A percentile compares a stretch with the other conserved stretches of the same genome.
Evolutionary conservation across 345 rosid species (phyloP).

Genomic region (Arabis hirsuta): DNA sequence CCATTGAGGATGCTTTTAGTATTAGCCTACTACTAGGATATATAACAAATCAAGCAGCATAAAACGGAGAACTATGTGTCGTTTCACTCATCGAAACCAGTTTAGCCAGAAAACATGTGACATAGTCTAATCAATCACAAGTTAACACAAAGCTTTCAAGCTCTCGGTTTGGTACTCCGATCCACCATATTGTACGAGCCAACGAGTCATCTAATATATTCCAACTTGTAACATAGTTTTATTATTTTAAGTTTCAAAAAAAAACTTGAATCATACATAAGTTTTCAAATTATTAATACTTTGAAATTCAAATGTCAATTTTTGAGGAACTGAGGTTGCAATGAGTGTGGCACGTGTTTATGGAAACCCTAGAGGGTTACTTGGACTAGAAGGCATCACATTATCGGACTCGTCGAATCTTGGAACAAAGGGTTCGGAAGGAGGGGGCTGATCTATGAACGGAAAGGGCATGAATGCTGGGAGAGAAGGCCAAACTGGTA

Average conservation of each 20-base stretch:
- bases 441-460: conserved; percentile 31
- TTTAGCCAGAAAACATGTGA: not conserved
- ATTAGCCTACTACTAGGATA: too few relatives aligned
- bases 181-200: not conserved
- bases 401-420: conserved; percentile 21
- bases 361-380: conserved; percentile 36
- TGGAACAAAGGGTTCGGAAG: conserved; percentile 20
- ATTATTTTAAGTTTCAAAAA: too few relatives aligned
- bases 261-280: conserved; percentile 1
- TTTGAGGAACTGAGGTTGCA: conserved; percentile 4
- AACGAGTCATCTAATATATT: too few relatives aligned
- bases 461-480: conserved; percentile 38
- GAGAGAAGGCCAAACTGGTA: conserved; percentile 36
- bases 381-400: conserved; percentile 44
- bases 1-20: too few relatives aligned
- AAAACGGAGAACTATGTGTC: too few relatives aligned
- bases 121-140: not conserved
- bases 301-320: not conserved
- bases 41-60: too few relatives aligned
- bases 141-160: not conserved
- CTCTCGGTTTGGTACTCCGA: not conserved
- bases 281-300: conserved; percentile 6
- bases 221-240: conserved; percentile 9
- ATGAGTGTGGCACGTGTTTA: not conserved
- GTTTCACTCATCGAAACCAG: conserved; percentile 2